Evolutionary conservation across 1,284 basidiomycete genomes (phyloP).

Genomic region (Coniferiporia sulphurascens): DNA sequence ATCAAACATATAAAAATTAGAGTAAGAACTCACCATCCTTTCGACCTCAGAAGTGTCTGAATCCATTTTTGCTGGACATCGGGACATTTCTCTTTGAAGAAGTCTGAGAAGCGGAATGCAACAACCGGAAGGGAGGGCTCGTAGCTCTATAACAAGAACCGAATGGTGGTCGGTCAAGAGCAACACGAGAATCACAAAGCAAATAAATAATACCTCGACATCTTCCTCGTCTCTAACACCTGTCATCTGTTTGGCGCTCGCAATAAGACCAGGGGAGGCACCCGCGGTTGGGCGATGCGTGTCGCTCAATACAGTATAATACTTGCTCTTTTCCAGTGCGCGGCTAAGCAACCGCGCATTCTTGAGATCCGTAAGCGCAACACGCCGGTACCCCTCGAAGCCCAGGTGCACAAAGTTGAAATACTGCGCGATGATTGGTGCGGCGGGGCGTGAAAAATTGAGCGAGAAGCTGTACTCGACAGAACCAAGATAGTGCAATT

Average conservation of each 20-base stretch:
- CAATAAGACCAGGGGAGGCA: conserved; percentile 24
- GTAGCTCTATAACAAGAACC: conserved; percentile 46
- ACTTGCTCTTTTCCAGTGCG: conserved; percentile 78
- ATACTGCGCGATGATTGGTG: conserved; percentile 89
- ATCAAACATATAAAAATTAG: background rate
- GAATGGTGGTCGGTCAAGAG: too few species aligned
- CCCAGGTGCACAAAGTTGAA: conserved; percentile 89
- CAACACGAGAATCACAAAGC: too few species aligned
- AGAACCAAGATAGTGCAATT: conserved; percentile 75
- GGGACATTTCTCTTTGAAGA: conserved; percentile 65
- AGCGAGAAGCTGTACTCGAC: conserved; percentile 79
- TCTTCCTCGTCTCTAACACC: conserved; percentile 41
- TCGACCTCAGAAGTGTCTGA: conserved; percentile 72
- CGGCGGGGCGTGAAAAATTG: conserved; percentile 90
- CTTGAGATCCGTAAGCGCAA: conserved; percentile 74
- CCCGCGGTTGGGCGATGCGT: conserved; percentile 46
- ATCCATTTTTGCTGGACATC: conserved; percentile 86
- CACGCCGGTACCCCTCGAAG: conserved; percentile 72
- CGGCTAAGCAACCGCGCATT: conserved; percentile 85
- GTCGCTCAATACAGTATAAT: conserved; percentile 72
- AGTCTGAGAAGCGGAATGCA: conserved; percentile 84
- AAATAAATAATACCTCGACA: conserved; percentile 42
- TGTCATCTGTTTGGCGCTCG: conserved; percentile 34
- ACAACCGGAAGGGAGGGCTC: conserved; percentile 85
- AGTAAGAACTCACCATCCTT: conserved; percentile 56